Conservation (phyloP, 2,329 filamentous ascomycete species). For the Monilinia aucupariae region DNA sequence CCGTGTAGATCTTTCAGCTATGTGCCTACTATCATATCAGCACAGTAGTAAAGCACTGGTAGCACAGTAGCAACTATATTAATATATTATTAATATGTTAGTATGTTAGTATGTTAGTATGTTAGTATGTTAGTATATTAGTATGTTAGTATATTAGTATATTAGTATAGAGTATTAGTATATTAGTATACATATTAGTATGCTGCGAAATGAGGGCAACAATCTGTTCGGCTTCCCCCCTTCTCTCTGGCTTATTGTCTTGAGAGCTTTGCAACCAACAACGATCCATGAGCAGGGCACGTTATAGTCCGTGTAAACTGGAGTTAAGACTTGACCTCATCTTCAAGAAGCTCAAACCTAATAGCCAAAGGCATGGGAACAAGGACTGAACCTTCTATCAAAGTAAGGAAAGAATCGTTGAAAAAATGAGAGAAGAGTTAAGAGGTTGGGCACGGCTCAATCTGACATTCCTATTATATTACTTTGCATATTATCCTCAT, state of each 20-base stretch:
- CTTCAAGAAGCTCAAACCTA: background rate
- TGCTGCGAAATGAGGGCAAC: background rate
- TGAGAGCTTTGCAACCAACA: no score
- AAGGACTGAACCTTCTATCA: background rate
- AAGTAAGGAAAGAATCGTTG: background rate
- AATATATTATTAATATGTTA: no score
- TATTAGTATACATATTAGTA: no score
- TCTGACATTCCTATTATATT: background rate
- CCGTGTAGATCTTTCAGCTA: slow-evolving; percentile 1
- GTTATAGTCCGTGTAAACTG: background rate
- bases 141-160: no score
- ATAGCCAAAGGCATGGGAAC: background rate
- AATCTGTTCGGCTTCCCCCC: no score
- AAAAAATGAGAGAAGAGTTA: background rate
- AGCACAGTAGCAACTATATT: background rate
- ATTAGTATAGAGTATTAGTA: no score
- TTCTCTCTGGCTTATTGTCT: no score
- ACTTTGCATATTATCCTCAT: background rate
- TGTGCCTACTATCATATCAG: background rate
- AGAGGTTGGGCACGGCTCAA: background rate
- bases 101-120: no score
- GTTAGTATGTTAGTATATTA: no score
- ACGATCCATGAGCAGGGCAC: no score
- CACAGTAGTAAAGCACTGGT: no score
- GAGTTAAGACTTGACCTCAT: background rate